A percentile compares a stretch with the other conserved stretches of the same genome.
Evolutionary conservation across 106 monocot genomes (phyloP).

Genomic region (Dendrobium huoshanense): DNA sequence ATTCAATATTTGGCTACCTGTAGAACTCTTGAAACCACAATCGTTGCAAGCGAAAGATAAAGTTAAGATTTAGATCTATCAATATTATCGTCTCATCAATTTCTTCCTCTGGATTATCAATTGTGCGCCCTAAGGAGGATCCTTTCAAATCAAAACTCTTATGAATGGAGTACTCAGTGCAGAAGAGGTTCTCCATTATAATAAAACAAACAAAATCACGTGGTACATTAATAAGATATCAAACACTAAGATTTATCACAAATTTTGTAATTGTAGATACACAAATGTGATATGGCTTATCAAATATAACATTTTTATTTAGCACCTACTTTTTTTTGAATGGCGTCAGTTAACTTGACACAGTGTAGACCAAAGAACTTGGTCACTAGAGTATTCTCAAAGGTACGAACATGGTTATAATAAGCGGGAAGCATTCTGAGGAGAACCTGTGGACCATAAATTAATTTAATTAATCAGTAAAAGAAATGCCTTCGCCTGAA

Average conservation of each 20-base stretch:
- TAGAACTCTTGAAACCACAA: too few species aligned
- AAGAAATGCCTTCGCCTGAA: background rate
- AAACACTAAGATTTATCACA: background rate
- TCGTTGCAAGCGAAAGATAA: too few species aligned
- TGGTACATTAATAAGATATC: background rate
- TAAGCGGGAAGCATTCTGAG: slow-evolving; percentile 93
- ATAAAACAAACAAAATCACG: slow-evolving; percentile 77
- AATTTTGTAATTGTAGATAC: background rate
- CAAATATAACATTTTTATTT: too few species aligned
- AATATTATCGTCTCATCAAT: too few species aligned
- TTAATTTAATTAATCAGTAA: background rate
- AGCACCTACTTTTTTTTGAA: slow-evolving; percentile 72
- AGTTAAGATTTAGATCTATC: too few species aligned
- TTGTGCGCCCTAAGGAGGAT: slow-evolving; percentile 83
- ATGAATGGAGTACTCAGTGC: slow-evolving; percentile 71
- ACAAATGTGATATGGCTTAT: background rate
- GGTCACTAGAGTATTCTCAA: slow-evolving; percentile 78
- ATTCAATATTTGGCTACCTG: too few species aligned
- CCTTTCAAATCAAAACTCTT: slow-evolving; percentile 90
- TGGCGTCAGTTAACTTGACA: slow-evolving; percentile 68
- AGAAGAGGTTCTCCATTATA: slow-evolving; percentile 97
- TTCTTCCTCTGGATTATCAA: slow-evolving; percentile 68
- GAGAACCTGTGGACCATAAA: slow-evolving; percentile 45
- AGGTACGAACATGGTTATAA: slow-evolving; percentile 78
- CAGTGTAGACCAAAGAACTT: slow-evolving; percentile 96